A percentile compares a stretch with the other conserved stretches of the same genome.
phyloP scores from a whole-genome alignment of 441 rosid species.

The Kokia cookei region DNA sequence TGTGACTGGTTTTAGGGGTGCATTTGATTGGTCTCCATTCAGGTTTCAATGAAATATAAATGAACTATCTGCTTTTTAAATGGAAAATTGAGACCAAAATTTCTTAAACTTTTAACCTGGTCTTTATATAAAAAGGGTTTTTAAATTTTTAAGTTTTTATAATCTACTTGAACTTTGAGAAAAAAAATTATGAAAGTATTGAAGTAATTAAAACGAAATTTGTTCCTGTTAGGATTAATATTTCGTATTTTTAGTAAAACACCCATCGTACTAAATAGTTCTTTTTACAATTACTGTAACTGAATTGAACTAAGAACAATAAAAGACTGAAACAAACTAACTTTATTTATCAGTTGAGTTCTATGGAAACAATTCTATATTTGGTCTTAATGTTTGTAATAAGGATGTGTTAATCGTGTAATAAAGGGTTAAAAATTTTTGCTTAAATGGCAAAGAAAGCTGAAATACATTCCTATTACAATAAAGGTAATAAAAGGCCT shows the following conservation, averaged over 20 bases:
- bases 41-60: not conserved
- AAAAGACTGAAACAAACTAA: not conserved
- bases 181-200: not conserved
- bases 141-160: not conserved
- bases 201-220: not conserved
- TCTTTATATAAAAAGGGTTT: not conserved
- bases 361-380: not conserved
- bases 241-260: not conserved
- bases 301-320: not conserved
- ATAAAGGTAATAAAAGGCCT: not conserved
- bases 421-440: not conserved
- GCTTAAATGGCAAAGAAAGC: not conserved
- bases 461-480: not conserved
- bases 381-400: not conserved
- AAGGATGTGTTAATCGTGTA: not conserved
- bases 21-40: not conserved
- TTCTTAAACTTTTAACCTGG: not conserved
- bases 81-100: not conserved
- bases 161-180: not conserved
- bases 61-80: not conserved
- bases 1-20: not conserved
- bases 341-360: not conserved
- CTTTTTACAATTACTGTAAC: not conserved
- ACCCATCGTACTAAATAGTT: not conserved
- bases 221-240: too few relatives aligned